Evolutionary conservation across 495 filamentous ascomycete species (phyloP), one percentile per base, ranked within the genome.

Genomic region (Endocarpon pusillum): DNA sequence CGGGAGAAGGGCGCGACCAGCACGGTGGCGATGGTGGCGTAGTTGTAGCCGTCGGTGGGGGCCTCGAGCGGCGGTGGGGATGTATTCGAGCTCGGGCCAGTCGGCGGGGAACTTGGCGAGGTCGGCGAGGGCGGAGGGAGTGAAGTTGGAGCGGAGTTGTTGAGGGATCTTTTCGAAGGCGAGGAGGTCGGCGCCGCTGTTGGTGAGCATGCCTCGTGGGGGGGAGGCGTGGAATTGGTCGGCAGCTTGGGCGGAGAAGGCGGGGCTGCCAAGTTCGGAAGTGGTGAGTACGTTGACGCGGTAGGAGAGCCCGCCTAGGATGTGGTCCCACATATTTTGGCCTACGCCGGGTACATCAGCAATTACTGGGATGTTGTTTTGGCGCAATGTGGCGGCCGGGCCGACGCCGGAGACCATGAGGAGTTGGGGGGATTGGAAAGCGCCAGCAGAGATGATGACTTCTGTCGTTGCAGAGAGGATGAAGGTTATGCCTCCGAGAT

Each of bases 81-180:
- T 20, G 37, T 60, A 69, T 47, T 75, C 69, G 8, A 70, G 44
- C 26, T 75, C 71, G 3, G 71, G 72, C 69, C 69, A 75, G 43
- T 76, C 67, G 0, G 36, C 32, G 0, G 67, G 55, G 28, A 65
- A 66, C 12, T 34, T 14, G 4, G 43, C 27, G 2, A 71, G 45
- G 24, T 47, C 42, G 0, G 19, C 17, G 8, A 37, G 22, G 0
- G 56, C 52, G 1, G 12, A n/a, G 17, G 42, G 35, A 4, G 41
- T 41, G 21, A 60, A 46, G 1, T 24, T 36, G 1, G 33, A 23
- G 17, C 59, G 51, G 7, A 54, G 31, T 2, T 21, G 18, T 0
- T 46, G 17, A 1, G 64, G 65, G n/a, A 66, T 43, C 37, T 69
- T 70, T 42, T 71, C 67, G 46, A 51, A 69, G 3, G 46, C 63